These are phyloP conservation scores for Cordyceps javanica DNA, from an alignment of 2,329 filamentous ascomycete genomes.

Conservation along the genomic window DNA sequence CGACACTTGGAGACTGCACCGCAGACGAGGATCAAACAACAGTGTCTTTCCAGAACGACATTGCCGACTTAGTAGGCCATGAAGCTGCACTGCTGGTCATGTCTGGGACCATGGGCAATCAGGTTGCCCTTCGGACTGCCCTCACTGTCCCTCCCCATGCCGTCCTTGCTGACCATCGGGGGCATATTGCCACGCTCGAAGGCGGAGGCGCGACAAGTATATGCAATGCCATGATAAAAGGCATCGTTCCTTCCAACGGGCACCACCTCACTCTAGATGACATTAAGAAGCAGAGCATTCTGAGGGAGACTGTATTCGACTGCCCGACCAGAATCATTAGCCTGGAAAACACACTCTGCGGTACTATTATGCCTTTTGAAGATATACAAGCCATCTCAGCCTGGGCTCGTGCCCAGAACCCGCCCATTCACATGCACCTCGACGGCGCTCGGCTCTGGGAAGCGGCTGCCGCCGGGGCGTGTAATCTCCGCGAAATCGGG, in stretches of 20 bases:
- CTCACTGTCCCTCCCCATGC: slow-evolving; percentile 67
- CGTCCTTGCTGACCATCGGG: slow-evolving; percentile 66
- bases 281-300: slow-evolving; percentile 54
- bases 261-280: slow-evolving; percentile 69
- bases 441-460: slow-evolving; percentile 64
- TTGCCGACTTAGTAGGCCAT: slow-evolving; percentile 63
- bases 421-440: slow-evolving; percentile 59
- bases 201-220: slow-evolving; percentile 59
- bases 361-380: slow-evolving; percentile 65
- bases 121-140: slow-evolving; percentile 67
- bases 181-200: slow-evolving; percentile 66
- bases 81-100: slow-evolving; percentile 67
- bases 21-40: slow-evolving; percentile 10
- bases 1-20: slow-evolving; percentile 12
- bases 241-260: slow-evolving; percentile 62
- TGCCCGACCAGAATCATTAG: slow-evolving; percentile 73
- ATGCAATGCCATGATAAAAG: slow-evolving; percentile 60
- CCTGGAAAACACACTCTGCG: slow-evolving; percentile 75
- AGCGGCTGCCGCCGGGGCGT: not conserved
- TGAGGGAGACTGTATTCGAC: slow-evolving; percentile 62
- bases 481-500: slow-evolving; percentile 63
- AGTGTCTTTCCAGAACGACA: slow-evolving; percentile 55
- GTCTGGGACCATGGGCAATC: slow-evolving; percentile 84
- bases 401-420: slow-evolving; percentile 52
- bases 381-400: slow-evolving; percentile 61